These are phyloP conservation scores for Sicyos edulis DNA, from an alignment of 306 rosid species.

Conservation along the genomic window DNA sequence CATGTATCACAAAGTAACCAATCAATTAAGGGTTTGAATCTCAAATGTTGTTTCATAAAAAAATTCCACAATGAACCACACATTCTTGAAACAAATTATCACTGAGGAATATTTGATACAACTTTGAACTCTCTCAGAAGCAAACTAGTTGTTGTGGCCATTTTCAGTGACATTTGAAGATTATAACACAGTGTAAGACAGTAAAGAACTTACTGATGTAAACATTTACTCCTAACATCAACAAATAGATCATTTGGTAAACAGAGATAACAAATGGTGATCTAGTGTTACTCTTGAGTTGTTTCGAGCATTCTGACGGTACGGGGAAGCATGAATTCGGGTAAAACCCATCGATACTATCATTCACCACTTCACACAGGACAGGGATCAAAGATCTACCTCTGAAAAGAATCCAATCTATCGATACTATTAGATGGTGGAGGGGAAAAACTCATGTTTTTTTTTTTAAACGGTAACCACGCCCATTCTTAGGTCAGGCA, in stretches of 20 bases:
- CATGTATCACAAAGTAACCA: too few species aligned
- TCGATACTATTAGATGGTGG: too few species aligned
- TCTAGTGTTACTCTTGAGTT: slow-evolving; percentile 32
- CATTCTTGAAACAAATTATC: neutral
- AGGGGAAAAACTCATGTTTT: too few species aligned
- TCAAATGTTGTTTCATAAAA: neutral
- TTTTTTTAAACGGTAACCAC: too few species aligned
- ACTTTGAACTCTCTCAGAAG: slow-evolving; percentile 15
- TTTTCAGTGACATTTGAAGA: slow-evolving; percentile 9
- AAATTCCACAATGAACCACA: too few species aligned
- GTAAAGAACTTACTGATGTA: neutral
- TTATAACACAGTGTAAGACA: slow-evolving; percentile 9
- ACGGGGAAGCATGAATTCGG: slow-evolving; percentile 99
- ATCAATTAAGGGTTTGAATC: neutral
- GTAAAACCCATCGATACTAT: slow-evolving; percentile 71
- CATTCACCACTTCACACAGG: slow-evolving; percentile 79
- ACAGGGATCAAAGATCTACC: slow-evolving; percentile 93
- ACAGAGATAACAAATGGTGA: neutral
- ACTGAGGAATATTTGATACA: slow-evolving; percentile 10
- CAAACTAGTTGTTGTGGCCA: neutral
- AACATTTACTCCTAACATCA: slow-evolving; percentile 10
- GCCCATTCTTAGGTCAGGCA: too few species aligned
- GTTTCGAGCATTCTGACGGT: slow-evolving; percentile 68
- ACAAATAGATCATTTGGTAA: slow-evolving; percentile 7
- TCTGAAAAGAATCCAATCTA: slow-evolving; percentile 97